Evolutionary conservation across 306 rosid species (phyloP), one percentile per base, ranked within the genome.

Genomic region (Corylus heterophylla): DNA sequence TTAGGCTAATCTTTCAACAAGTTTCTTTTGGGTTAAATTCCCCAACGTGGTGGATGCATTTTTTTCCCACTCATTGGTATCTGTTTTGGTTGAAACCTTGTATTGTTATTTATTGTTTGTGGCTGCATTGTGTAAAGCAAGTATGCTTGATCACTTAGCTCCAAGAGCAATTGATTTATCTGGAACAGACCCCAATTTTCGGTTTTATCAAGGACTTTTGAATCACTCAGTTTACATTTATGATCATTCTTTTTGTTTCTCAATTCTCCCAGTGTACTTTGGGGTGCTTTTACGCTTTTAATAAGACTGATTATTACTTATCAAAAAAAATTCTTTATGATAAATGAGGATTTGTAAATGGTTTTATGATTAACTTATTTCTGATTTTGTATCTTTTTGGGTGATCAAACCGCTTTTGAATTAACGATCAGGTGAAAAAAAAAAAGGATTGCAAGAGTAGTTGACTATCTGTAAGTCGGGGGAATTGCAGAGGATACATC

Each of bases 401-500:
- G 44, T 63, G 44, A 74, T 35, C 68, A 63, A 74, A 69, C 76
- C 59, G 79, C 71, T 72, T 82, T 73, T 83, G 76, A 59, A 54
- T 64, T 20, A 71, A 62, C 74, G 80, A 74, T 74, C 85, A 96
- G 99, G 97, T 83, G 87, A 87, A 22, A 22, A 22, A 79, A 96
- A 81, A 96, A 89, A 88, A 93, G 90, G 85, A 85, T 81, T 82
- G 82, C 81, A 11, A 98, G 96, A 78, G 93, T 37, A 93, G 91
- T 83, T 93, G 98, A 98, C 83, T 91, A 73, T 96, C 98, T 12
- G 94, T 93, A 78, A 96, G 97, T 83, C 99, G 91, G 86, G 99
- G 35, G 99, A 54, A 93, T 93, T 76, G 79, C 91, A 25, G 99
- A 96, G 82, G 99, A 96, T 83, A 75, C 97, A 51, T 96, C 96